Evolutionary conservation across 148 eudicot species (phyloP).

Genomic region (Nepenthes gracilis): DNA sequence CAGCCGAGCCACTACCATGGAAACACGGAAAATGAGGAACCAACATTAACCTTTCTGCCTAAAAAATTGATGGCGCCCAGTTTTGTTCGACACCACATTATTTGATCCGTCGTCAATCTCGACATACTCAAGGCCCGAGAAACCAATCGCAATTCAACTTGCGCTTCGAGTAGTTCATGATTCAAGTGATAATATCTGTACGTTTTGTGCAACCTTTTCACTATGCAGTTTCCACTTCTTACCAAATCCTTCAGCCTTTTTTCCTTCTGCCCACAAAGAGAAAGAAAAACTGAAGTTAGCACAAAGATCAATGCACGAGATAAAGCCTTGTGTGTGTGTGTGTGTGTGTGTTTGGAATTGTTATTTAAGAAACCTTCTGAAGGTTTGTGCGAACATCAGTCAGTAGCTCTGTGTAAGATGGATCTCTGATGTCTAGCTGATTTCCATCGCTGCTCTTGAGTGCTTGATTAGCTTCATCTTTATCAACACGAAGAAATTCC

Average conservation of each 20-base stretch:
- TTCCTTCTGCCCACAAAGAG: constrained; percentile 52
- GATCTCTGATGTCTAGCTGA: constrained; percentile 27
- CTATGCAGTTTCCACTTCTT: constrained; percentile 70
- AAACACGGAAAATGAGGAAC: constrained; percentile 59
- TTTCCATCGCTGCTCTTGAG: constrained; percentile 28
- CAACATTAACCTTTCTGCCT: constrained; percentile 43
- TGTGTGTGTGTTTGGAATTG: no score
- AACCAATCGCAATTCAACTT: constrained; percentile 59
- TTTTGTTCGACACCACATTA: constrained; percentile 71
- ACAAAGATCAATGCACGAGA: no score
- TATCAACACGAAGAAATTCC: constrained; percentile 62
- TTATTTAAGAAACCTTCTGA: constrained; percentile 40
- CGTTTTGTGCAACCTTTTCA: constrained; percentile 58
- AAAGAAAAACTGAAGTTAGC: no score
- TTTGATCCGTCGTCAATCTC: constrained; percentile 55
- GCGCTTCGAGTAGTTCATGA: constrained; percentile 32
- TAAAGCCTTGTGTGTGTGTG: no score
- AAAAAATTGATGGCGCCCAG: constrained; percentile 35
- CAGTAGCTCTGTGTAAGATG: constrained; percentile 40
- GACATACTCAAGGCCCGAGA: constrained; percentile 49
- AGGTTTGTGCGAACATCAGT: constrained; percentile 34
- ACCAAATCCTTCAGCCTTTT: constrained; percentile 56
- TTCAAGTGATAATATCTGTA: constrained; percentile 25
- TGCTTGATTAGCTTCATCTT: constrained; percentile 22
- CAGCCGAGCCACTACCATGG: constrained; percentile 14